Evolutionary conservation across 1,139 yeast species (phyloP).

Genomic region (Zygotorulaspora mrakii): DNA sequence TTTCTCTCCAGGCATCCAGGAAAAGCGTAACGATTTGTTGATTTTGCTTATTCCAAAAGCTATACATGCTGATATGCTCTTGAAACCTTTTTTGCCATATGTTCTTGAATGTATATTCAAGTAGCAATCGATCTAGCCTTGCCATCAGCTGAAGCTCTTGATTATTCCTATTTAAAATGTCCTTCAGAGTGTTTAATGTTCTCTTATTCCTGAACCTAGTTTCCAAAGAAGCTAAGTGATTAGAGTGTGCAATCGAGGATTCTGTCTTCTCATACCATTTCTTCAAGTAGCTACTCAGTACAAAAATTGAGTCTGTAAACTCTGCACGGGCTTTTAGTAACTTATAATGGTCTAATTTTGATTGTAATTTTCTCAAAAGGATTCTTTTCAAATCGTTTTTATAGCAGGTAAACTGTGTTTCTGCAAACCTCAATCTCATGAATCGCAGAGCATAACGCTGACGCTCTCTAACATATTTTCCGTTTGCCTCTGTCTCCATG

Average conservation of each 20-base stretch:
- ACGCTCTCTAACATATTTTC: conserved; percentile 1
- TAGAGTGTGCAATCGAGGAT: background rate
- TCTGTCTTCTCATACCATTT: conserved; percentile 25
- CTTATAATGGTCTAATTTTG: background rate
- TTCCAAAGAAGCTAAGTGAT: conserved; percentile 11
- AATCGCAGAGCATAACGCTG: background rate
- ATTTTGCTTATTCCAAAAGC: conserved; percentile 11
- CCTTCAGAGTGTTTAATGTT: conserved; percentile 18
- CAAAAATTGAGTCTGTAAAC: conserved; percentile 19
- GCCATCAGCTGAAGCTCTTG: conserved; percentile 19
- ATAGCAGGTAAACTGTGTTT: conserved; percentile 3
- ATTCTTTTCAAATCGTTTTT: conserved; percentile 4
- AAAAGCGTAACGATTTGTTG: conserved; percentile 5
- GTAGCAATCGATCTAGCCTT: conserved; percentile 18
- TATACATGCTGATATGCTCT: conserved; percentile 19
- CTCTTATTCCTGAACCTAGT: conserved; percentile 12
- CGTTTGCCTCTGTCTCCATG: background rate
- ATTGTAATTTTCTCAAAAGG: conserved; percentile 18
- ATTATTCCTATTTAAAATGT: conserved; percentile 13
- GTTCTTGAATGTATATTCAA: conserved; percentile 21
- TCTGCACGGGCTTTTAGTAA: conserved; percentile 18
- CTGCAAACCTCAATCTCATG: conserved; percentile 15
- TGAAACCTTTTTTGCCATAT: conserved; percentile 29
- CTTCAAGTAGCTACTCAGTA: conserved; percentile 25
- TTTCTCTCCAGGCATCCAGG: conserved; percentile 19